Evolutionary conservation across 1,139 yeast species (phyloP).

Genomic region (Kazachstania sp.): DNA sequence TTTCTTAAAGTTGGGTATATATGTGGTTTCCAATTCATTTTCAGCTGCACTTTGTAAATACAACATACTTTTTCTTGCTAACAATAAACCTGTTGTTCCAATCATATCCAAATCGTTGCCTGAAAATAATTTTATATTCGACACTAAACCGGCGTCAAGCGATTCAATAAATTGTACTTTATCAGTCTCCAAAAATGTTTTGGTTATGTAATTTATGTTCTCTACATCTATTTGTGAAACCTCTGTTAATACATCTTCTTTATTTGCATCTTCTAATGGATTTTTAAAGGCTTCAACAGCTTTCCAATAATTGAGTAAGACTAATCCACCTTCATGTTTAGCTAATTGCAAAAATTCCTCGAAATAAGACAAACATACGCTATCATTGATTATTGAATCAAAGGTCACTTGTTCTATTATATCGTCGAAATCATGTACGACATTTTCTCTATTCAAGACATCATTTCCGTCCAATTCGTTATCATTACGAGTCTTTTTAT

Average conservation of each 20-base stretch:
- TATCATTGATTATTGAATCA: slow-evolving; percentile 15
- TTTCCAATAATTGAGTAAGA: slow-evolving; percentile 50
- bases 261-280: slow-evolving; percentile 53
- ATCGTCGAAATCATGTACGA: slow-evolving; percentile 12
- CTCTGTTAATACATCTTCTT: slow-evolving; percentile 23
- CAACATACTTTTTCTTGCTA: slow-evolving; percentile 51
- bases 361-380: slow-evolving; percentile 13
- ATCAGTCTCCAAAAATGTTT: slow-evolving; percentile 11
- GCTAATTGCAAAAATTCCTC: slow-evolving; percentile 11
- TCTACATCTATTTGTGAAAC: slow-evolving; percentile 9
- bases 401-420: slow-evolving; percentile 14
- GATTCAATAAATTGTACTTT: slow-evolving; percentile 10
- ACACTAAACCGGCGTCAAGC: slow-evolving; percentile 15
- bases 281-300: slow-evolving; percentile 60
- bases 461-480: slow-evolving; percentile 25
- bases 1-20: slow-evolving; percentile 49
- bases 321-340: slow-evolving; percentile 10
- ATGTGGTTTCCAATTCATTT: slow-evolving; percentile 41
- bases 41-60: slow-evolving; percentile 47
- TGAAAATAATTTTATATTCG: slow-evolving; percentile 12
- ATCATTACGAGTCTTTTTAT: slow-evolving; percentile 24
- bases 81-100: slow-evolving; percentile 15
- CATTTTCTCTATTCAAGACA: slow-evolving; percentile 4
- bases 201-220: slow-evolving; percentile 9
- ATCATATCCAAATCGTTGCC: neutral